phyloP scores from a whole-genome alignment of 257 asterid species.

The Penstemon davidsonii region DNA sequence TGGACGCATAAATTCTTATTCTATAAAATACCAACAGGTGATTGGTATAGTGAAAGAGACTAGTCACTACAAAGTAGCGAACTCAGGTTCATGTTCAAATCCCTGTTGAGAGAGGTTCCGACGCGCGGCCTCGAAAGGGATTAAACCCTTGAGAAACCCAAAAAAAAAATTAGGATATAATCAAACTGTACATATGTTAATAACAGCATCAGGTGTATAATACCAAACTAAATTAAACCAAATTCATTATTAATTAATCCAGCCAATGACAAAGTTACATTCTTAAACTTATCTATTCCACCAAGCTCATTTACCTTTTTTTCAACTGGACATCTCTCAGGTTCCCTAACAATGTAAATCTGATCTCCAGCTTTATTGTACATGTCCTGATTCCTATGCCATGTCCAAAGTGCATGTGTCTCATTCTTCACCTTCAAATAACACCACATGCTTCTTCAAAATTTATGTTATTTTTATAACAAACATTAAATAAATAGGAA shows the following conservation, averaged over 20 bases:
- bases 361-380: constrained; percentile 70
- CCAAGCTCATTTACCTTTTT: constrained; percentile 48
- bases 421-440: constrained; percentile 69
- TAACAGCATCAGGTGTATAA: background rate
- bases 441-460: background rate
- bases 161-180: too few relatives aligned
- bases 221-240: background rate
- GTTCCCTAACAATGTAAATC: constrained; percentile 83
- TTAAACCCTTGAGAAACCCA: too few relatives aligned
- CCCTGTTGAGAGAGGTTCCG: too few relatives aligned
- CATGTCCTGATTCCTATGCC: constrained; percentile 94
- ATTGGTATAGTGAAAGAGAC: too few relatives aligned
- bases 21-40: too few relatives aligned
- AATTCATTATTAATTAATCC: background rate
- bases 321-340: constrained; percentile 54
- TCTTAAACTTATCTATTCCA: constrained; percentile 6
- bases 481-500: background rate
- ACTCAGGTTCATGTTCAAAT: too few relatives aligned
- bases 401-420: constrained; percentile 92
- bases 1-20: too few relatives aligned
- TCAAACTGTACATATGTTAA: too few relatives aligned
- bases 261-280: constrained; percentile 8
- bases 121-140: too few relatives aligned
- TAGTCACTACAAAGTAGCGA: too few relatives aligned
- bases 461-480: too few relatives aligned